Evolutionary conservation across 495 filamentous ascomycete genomes (phyloP), one percentile per base, ranked within the genome.

Genomic region (Tirmania nivea): DNA sequence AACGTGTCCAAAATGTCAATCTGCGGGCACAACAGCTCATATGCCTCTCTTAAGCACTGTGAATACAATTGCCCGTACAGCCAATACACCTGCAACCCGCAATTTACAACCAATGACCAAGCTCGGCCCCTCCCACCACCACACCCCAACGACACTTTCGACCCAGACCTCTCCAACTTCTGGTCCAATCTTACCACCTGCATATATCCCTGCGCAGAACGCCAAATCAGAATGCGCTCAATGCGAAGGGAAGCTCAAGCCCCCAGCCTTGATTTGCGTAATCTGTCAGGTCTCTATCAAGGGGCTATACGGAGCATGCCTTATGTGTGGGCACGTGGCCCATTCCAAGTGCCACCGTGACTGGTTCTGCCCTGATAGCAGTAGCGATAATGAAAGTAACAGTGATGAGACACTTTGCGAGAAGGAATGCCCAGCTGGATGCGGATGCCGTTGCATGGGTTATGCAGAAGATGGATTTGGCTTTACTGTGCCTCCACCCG

Each of bases 281-380:
- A 74, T 79, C 55, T 81, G 78, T 56, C 67, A 70, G 54, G 74
- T 77, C 54, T 71, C 75, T 16, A 68, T 80, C 52, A 69, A 69
- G 49, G 72, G 72, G 0, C 65, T 77, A 0, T 81, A 77, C 61
- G 66, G 71, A 5, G 69, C 77, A 7, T 81, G 78, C 58, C 64
- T 79, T 7, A 66, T 64, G 50, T 81, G 78, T 56, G 78, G 78
- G n/a, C 79, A 78, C 56, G 73, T 72, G 11, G 68, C 67, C 12
- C 78, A 81, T 62, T 70, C 75, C 25, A 73, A 57, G 66, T 78
- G n/a, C 62, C 68, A 51, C 65, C 72, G 59, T 72, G 74, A 68
- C 67, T 68, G 66, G 66, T 78, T 57, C 67, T 60, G 19, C 64
- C 39, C 39, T 19, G 39, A 45, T 14, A 45, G 39, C 66, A 20